Conservation (phyloP, 2,329 filamentous ascomycete genomes). For the Claviceps monticola region DNA sequence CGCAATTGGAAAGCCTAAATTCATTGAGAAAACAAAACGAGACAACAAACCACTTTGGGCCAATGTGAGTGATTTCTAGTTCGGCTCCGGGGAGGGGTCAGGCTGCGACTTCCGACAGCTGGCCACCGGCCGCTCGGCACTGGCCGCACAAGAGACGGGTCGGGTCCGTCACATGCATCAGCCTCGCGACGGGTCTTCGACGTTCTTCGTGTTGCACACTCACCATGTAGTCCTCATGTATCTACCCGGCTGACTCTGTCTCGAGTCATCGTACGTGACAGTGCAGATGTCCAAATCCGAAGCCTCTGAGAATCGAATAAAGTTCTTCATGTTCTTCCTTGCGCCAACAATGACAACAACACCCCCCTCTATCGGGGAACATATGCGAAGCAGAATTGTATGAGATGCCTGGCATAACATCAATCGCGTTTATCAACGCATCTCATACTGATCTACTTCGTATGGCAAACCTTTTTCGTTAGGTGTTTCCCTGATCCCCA, state of each 20-base stretch:
- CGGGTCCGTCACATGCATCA: neutral
- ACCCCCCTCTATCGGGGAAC: too few species aligned
- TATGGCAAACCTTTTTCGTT: neutral
- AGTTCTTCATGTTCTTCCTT: neutral
- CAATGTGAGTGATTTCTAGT: neutral
- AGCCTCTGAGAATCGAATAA: neutral
- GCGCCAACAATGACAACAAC: neutral
- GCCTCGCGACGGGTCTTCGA: neutral
- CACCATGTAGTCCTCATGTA: neutral
- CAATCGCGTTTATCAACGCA: neutral
- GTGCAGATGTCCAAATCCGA: neutral
- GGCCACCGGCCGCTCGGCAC: neutral
- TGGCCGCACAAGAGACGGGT: neutral
- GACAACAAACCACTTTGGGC: constrained; percentile 5
- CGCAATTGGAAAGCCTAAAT: neutral
- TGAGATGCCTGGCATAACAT: too few species aligned
- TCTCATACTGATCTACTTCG: neutral
- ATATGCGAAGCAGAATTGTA: too few species aligned
- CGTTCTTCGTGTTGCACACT: neutral
- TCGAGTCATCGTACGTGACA: too few species aligned
- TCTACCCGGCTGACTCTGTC: neutral
- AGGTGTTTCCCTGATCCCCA: neutral
- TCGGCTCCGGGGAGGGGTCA: neutral
- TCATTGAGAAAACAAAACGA: constrained; percentile 8
- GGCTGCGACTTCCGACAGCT: neutral